phyloP scores from a whole-genome alignment of 2,329 filamentous ascomycete species.

The Myotisia sp. region DNA sequence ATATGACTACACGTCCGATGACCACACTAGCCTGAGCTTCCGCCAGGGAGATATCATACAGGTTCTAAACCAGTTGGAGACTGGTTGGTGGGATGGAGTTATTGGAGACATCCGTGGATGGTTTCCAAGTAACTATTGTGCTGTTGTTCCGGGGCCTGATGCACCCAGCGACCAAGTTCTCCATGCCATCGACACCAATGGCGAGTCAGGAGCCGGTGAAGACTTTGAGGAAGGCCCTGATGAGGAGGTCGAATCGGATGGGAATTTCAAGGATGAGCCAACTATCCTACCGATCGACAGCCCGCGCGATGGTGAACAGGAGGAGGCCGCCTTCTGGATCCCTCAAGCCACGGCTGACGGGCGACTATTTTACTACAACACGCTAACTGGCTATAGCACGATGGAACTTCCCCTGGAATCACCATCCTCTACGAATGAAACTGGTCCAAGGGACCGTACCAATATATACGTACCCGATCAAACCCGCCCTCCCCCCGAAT shows the following conservation, averaged over 20 bases:
- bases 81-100: conserved; percentile 98
- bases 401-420: conserved; percentile 94
- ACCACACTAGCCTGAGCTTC: conserved; percentile 92
- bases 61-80: conserved; percentile 94
- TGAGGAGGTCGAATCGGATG: conserved; percentile 52
- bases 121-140: conserved; percentile 99
- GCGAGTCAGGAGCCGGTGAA: conserved; percentile 42
- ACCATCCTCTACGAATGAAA: conserved; percentile 64
- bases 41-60: conserved; percentile 95
- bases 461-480: conserved; percentile 81
- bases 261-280: conserved; percentile 49
- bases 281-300: conserved; percentile 55
- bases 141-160: conserved; percentile 62
- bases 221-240: conserved; percentile 48
- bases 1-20: conserved; percentile 96
- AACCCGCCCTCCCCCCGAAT: conserved; percentile 74
- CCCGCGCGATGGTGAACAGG: conserved; percentile 49
- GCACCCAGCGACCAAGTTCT: conserved; percentile 29
- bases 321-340: conserved; percentile 94
- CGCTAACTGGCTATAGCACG: conserved; percentile 84
- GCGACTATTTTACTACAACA: conserved; percentile 94
- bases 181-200: conserved; percentile 38
- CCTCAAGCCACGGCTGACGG: conserved; percentile 91
- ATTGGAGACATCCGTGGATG: conserved; percentile 93
- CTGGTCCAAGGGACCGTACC: conserved; percentile 73